Evolutionary conservation across 768 basidiomycete species (phyloP).

Genomic region (Galerina marginata): DNA sequence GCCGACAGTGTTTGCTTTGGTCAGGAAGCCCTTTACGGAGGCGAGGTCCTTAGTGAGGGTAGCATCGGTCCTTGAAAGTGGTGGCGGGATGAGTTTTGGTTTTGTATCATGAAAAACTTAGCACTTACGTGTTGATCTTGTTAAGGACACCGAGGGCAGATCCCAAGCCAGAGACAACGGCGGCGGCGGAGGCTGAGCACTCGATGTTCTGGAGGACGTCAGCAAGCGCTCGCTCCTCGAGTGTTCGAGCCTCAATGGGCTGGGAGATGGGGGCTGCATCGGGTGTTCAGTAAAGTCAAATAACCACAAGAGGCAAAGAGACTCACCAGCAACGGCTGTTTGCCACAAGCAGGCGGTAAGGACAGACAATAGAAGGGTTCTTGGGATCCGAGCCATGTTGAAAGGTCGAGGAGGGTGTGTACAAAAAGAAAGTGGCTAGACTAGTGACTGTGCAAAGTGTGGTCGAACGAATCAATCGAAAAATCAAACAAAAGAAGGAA

Average conservation of each 20-base stretch:
- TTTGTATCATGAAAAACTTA: neutral
- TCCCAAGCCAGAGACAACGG: slow-evolving; percentile 25
- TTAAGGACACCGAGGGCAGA: slow-evolving; percentile 25
- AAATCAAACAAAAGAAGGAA: slow-evolving; percentile 13
- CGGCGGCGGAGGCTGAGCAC: slow-evolving; percentile 25
- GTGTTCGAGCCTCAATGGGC: slow-evolving; percentile 13
- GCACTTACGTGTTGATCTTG: slow-evolving; percentile 27
- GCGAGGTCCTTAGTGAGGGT: slow-evolving; percentile 24
- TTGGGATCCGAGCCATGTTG: slow-evolving; percentile 19
- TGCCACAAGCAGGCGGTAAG: slow-evolving; percentile 23
- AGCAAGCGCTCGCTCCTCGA: slow-evolving; percentile 22
- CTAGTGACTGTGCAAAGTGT: slow-evolving; percentile 6
- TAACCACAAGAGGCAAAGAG: neutral
- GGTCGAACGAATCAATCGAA: slow-evolving; percentile 20
- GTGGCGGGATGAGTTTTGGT: neutral
- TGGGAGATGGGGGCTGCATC: slow-evolving; percentile 18
- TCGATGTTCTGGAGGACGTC: slow-evolving; percentile 30
- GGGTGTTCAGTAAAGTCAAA: neutral
- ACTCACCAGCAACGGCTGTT: slow-evolving; percentile 22
- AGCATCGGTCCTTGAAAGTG: slow-evolving; percentile 20
- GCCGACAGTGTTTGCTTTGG: slow-evolving; percentile 26
- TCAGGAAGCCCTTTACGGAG: slow-evolving; percentile 25
- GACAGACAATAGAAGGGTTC: slow-evolving; percentile 20
- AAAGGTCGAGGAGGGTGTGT: neutral
- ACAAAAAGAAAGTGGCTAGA: slow-evolving; percentile 10